phyloP scores from a whole-genome alignment of 805 yeast genomes.

The Candida maltosa region DNA sequence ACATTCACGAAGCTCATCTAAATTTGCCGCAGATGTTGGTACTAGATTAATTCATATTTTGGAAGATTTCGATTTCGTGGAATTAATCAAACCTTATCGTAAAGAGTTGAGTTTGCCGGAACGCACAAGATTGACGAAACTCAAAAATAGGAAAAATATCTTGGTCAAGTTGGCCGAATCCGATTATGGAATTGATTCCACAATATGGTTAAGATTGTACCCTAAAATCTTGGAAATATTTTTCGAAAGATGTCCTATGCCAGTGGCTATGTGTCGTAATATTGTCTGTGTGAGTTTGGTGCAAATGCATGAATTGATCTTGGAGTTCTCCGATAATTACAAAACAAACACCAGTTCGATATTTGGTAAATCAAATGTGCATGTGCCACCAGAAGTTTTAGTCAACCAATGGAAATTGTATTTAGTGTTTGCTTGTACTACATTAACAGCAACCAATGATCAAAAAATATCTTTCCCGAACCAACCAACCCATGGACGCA shows the following conservation, averaged over 20 bases:
- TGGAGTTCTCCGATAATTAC: slow-evolving; percentile 49
- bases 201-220: slow-evolving; percentile 89
- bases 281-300: slow-evolving; percentile 86
- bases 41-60: slow-evolving; percentile 73
- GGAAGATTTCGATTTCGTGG: slow-evolving; percentile 66
- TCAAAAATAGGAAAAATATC: slow-evolving; percentile 63
- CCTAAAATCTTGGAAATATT: slow-evolving; percentile 71
- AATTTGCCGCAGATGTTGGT: slow-evolving; percentile 77
- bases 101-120: slow-evolving; percentile 71
- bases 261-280: slow-evolving; percentile 89
- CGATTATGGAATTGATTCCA: slow-evolving; percentile 91
- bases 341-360: slow-evolving; percentile 34
- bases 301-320: slow-evolving; percentile 72
- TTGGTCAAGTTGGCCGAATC: slow-evolving; percentile 82
- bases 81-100: slow-evolving; percentile 51
- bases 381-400: slow-evolving; percentile 61
- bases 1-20: slow-evolving; percentile 61
- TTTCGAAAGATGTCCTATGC: slow-evolving; percentile 82
- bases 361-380: slow-evolving; percentile 19
- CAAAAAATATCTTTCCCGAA: slow-evolving; percentile 61
- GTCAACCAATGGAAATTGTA: slow-evolving; percentile 88
- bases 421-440: slow-evolving; percentile 86
- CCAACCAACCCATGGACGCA: slow-evolving; percentile 62
- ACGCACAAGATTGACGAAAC: slow-evolving; percentile 61
- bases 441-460: slow-evolving; percentile 84